Evolutionary conservation across 1,284 basidiomycete genomes (phyloP).

Genomic region (Lignosus rhinocerotis): DNA sequence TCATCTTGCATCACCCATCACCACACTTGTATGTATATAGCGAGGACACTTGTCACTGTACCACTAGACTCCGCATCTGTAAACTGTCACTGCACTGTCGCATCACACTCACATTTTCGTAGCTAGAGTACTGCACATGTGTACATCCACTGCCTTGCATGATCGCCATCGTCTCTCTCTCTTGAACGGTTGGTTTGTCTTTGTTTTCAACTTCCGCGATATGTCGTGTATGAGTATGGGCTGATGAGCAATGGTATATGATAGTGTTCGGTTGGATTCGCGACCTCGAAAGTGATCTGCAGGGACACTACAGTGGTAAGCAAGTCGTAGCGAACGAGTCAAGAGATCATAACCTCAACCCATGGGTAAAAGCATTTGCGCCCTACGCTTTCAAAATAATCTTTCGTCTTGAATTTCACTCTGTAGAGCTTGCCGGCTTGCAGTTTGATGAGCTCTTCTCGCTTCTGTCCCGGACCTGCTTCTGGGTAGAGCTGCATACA

Average conservation of each 20-base stretch:
- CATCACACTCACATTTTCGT: slow-evolving; percentile 7
- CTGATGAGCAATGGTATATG: slow-evolving; percentile 91
- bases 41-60: slow-evolving; percentile 13
- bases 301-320: background rate
- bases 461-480: slow-evolving; percentile 31
- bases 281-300: slow-evolving; percentile 77
- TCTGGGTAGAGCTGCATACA: slow-evolving; percentile 73
- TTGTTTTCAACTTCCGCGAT: slow-evolving; percentile 71
- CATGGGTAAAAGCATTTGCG: slow-evolving; percentile 84
- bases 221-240: slow-evolving; percentile 91
- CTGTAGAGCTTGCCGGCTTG: slow-evolving; percentile 68
- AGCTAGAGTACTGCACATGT: slow-evolving; percentile 18
- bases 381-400: slow-evolving; percentile 71
- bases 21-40: slow-evolving; percentile 9
- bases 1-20: background rate
- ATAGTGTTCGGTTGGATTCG: slow-evolving; percentile 76
- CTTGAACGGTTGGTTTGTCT: background rate
- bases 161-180: background rate
- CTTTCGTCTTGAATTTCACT: slow-evolving; percentile 80
- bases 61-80: slow-evolving; percentile 15
- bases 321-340: background rate
- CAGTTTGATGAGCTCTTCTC: slow-evolving; percentile 43
- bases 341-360: slow-evolving; percentile 63
- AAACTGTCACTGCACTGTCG: slow-evolving; percentile 13
- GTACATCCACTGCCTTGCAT: slow-evolving; percentile 12